Evolutionary conservation across 257 asterid genomes (phyloP).

Genomic region (Fraxinus excelsior): DNA sequence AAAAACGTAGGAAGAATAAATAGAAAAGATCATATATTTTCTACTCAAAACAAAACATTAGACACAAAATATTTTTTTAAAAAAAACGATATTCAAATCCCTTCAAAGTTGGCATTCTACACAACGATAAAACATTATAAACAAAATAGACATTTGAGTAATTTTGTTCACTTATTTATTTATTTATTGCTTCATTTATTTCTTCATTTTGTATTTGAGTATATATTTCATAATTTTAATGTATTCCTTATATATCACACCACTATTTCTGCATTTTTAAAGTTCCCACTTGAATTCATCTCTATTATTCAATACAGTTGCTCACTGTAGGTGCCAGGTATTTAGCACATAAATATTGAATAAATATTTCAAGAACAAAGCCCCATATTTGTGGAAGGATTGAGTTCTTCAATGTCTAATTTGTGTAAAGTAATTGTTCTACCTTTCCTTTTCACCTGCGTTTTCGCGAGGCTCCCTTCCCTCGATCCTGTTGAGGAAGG

Average conservation of each 20-base stretch:
- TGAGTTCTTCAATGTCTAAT: conserved; percentile 27
- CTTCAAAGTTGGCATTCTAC: neutral
- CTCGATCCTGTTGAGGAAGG: neutral
- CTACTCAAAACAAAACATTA: neutral
- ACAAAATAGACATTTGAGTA: neutral
- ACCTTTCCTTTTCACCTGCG: conserved; percentile 20
- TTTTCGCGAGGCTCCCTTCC: neutral
- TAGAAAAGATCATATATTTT: neutral
- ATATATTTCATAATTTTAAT: neutral
- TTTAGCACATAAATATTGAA: neutral
- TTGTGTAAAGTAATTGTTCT: conserved; percentile 20
- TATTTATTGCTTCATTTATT: neutral
- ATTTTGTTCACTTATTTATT: neutral
- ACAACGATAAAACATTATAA: neutral
- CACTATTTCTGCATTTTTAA: neutral
- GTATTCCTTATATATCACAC: neutral
- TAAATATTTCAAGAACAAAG: neutral
- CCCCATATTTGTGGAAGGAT: neutral
- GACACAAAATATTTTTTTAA: neutral
- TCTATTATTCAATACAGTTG: neutral
- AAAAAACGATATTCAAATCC: neutral
- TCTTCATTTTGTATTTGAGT: neutral
- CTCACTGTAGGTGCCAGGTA: neutral
- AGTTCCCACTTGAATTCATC: neutral
- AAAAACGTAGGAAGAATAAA: neutral